Evolutionary conservation across 2,329 filamentous ascomycete genomes (phyloP), one percentile per base, ranked within the genome.

Genomic region (Talaromyces pinophilus): DNA sequence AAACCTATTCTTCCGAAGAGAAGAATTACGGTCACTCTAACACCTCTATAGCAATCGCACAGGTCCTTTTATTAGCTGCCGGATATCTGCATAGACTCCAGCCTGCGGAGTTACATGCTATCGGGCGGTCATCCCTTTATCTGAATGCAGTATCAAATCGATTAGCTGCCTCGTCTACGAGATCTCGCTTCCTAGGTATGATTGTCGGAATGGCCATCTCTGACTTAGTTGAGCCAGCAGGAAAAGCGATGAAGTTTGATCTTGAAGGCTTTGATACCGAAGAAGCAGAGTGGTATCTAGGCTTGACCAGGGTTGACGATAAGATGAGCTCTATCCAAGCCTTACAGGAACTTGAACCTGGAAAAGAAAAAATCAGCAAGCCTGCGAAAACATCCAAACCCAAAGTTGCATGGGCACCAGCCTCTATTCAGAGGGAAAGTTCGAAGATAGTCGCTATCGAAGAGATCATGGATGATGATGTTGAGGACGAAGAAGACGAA

Each of bases 101-200:
- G 2, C 87, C 89, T 0, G 83, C 90, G 71, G 88, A 89, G 68
- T 77, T 97, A 0, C 84, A 85, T 2, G 84, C 90, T 67, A 81
- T 93, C 38, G 85, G 92, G 62, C 88, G 90, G 63, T 92, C 92
- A 1, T 86, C 89, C 19, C 75, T 84, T 1, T 96, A 96, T 73
- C 83, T 97, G 59, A 89, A 86, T 69, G 86, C 89, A 6, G 88
- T 97, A 40, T 97, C 95, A 0, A 97, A 96, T 75, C 87, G 93
- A 28, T 86, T 99, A 6, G 87, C 88, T 13, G 86, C 92, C 17
- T 89, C 92, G 3, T 93, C 95, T 48, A 82, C 82, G 6, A 86
- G 89, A 70, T 89, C 91, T 17, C 87, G 93, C 19, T 92, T 96
- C 70, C 83, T 99, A 0, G 95, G 95, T 0, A 96, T 99, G 88